Evolutionary conservation across 2,329 filamentous ascomycete genomes (phyloP), one percentile per base, ranked within the genome.

Genomic region (Botrytis porri): DNA sequence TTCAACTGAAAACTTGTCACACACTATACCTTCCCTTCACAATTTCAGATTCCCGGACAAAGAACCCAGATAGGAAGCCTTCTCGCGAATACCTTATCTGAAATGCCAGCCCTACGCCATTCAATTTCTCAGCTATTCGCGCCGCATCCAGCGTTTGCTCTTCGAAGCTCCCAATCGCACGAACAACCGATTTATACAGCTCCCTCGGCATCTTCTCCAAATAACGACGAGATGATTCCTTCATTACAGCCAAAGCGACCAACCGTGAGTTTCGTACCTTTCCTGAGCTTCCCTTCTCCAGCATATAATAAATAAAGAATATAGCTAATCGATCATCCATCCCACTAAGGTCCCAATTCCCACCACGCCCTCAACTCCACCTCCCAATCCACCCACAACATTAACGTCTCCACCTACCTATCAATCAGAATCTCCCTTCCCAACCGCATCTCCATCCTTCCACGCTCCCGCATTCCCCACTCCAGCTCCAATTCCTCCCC

Each of bases 51-150:
- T 25, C 39, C 54, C 20, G 32, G 9, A 70, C 39, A 62, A 70
- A 70, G 54, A 45, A 29, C 37, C 39, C 29, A 22, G 39, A 35
- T n/a, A 70, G 32, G 69, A 63, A 63, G 32, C 25, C 64, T 54
- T 41, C 43, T 39, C 41, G 41, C 29, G 9, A 22, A 22, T 41
- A 39, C 20, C 45, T 51, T 60, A 61, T 45, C 45, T 41, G 57
- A 37, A 54, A 57, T 45, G 63, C 67, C 51, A 32, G 25, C 43
- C n/a, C 54, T 74, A 65, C 73, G 75, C 63, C 73, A 73, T 29
- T 77, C 75, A n/a, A 69, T 75, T 64, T 74, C 76, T 35, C 75
- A 75, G 29, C 74, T 76, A 63, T 76, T 76, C 35, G 75, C 77
- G 8, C 48, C 77, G 69, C 77, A 72, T 72, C 70, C 70, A 22